These are phyloP conservation scores for Quercus cerris DNA, from an alignment of 306 rosid species.

Conservation along the genomic window DNA sequence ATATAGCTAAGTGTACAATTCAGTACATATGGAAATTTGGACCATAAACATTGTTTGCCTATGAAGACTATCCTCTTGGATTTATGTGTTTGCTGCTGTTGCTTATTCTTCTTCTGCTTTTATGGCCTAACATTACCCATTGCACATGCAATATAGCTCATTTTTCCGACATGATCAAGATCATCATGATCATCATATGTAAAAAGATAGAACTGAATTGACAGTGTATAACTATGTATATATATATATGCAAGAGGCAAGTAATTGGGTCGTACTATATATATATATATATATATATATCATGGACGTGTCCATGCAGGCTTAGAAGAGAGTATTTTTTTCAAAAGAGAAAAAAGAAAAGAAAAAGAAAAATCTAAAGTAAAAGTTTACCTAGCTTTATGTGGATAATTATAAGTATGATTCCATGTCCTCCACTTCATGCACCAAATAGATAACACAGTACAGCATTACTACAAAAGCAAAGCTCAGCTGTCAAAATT, in stretches of 20 bases:
- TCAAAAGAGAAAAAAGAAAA: background rate
- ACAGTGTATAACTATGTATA: constrained; percentile 24
- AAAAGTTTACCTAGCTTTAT: constrained; percentile 19
- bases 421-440: constrained; percentile 68
- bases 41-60: no score
- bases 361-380: constrained; percentile 18
- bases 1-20: background rate
- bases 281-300: background rate
- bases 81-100: background rate
- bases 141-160: constrained; percentile 23
- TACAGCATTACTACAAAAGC: constrained; percentile 42
- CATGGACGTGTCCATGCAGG: constrained; percentile 49
- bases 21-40: background rate
- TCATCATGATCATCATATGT: constrained; percentile 51
- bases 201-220: constrained; percentile 45
- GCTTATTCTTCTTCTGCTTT: constrained; percentile 12
- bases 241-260: constrained; percentile 21
- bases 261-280: constrained; percentile 71
- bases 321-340: constrained; percentile 2
- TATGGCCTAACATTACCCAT: constrained; percentile 25
- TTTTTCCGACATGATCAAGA: constrained; percentile 45
- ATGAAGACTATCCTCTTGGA: no score
- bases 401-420: constrained; percentile 36
- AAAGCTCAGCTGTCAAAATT: constrained; percentile 26
- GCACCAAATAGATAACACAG: constrained; percentile 47